Evolutionary conservation across 1,139 yeast species (phyloP).

Genomic region (Suhomyces taliae): DNA sequence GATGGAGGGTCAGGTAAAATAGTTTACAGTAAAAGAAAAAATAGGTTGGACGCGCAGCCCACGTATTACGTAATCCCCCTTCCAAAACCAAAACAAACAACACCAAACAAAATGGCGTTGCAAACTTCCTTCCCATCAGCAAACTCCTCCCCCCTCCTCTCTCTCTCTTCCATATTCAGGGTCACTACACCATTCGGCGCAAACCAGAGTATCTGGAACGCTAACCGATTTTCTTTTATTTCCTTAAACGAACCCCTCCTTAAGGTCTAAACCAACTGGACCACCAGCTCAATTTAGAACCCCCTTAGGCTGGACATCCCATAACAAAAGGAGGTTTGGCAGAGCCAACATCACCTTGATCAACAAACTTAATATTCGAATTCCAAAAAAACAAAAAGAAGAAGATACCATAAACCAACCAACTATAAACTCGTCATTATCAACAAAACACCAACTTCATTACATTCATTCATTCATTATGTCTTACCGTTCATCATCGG

Average conservation of each 20-base stretch:
- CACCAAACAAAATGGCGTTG: slow-evolving; percentile 8
- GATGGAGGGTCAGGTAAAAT: background rate
- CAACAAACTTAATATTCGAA: no score
- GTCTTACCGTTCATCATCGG: background rate
- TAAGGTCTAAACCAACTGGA: background rate
- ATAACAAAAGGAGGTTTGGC: background rate
- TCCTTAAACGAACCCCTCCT: background rate
- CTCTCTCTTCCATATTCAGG: background rate
- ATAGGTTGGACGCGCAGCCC: background rate
- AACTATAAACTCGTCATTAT: no score
- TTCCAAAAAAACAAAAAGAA: no score
- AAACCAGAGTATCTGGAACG: background rate
- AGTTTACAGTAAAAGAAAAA: background rate
- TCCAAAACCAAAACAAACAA: slow-evolving; percentile 10
- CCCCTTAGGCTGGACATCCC: background rate
- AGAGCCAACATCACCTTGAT: background rate
- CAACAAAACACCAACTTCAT: no score
- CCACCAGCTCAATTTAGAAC: background rate
- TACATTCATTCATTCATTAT: no score
- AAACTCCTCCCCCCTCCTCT: background rate
- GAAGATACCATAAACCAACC: no score
- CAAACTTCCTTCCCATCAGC: slow-evolving; percentile 4
- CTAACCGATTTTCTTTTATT: background rate
- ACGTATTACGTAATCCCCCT: slow-evolving; percentile 10
- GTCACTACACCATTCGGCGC: background rate